These are phyloP conservation scores for Avicennia marina DNA, from an alignment of 257 asterid genomes.

Conservation along the genomic window DNA sequence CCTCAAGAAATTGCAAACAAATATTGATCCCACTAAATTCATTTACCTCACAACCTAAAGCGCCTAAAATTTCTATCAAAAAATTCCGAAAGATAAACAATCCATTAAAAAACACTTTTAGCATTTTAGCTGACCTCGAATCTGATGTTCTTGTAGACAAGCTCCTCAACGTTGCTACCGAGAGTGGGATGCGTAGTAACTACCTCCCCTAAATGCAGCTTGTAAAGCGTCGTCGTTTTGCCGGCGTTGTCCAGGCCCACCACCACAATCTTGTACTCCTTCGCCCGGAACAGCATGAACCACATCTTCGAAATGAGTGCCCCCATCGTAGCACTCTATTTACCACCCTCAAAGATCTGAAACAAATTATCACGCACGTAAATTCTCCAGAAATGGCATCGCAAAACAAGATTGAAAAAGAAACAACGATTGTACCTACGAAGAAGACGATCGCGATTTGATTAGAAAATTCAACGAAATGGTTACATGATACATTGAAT, in stretches of 20 bases:
- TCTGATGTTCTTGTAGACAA: constrained; percentile 68
- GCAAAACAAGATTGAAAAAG: neutral
- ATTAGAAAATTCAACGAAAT: neutral
- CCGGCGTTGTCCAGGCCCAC: constrained; percentile 87
- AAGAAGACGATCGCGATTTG: neutral
- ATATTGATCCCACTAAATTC: no score
- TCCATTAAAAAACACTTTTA: no score
- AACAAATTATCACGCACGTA: no score
- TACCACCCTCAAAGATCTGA: constrained; percentile 9
- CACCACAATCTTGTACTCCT: constrained; percentile 80
- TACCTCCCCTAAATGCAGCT: constrained; percentile 65
- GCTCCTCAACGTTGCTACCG: constrained; percentile 84
- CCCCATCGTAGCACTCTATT: constrained; percentile 41
- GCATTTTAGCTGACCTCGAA: constrained; percentile 62
- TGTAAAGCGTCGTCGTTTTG: constrained; percentile 80
- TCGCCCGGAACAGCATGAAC: constrained; percentile 73
- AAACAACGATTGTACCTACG: neutral
- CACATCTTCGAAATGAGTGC: constrained; percentile 61
- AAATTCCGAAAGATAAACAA: no score
- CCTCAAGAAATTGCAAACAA: no score
- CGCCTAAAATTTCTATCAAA: no score
- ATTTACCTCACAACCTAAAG: no score
- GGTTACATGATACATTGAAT: no score
- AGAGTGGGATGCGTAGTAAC: constrained; percentile 81
- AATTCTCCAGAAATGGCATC: no score